Evolutionary conservation across 2,329 filamentous ascomycete genomes (phyloP), one percentile per base, ranked within the genome.

Genomic region (Xylaria sp.): DNA sequence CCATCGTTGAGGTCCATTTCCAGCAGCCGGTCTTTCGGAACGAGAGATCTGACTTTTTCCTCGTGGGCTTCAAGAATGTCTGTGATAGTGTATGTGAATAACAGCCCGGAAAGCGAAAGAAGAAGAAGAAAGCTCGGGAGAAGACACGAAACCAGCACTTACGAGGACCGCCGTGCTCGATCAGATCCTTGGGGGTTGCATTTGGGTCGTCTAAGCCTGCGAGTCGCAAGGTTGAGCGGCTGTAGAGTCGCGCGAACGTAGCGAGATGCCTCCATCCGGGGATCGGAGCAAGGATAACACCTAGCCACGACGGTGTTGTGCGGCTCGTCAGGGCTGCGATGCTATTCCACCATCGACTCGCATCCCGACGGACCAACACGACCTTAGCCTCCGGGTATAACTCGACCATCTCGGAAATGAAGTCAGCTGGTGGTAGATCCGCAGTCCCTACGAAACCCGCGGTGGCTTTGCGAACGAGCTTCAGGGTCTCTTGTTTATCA

Each of bases 1-100:
- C 75, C 75, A 10, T 76, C 65, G 4, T 73, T 68, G 28, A 78
- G 64, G 9, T 76, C 68, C 75, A 76, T 75, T 46, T 46, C 41
- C 41, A 46, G 18, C 1, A 46, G 18, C 18, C 13, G 41, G 15
- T 18, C 41, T 18, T 18, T 46, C 41, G 41, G 41, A 46, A 46
- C 41, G 15, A 46, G 41, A 18, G 41, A 18, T 46, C 41, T 18
- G 41, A 46, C 41, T 8, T 46, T 46, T 18, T 46, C 18, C 5
- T n/a, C 6, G 15, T 46, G 41, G 41, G 41, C 41, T 46, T 46
- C 15, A 18, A n/a, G 18, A n/a, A 46, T 46, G 41, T 46, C 41
- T 46, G 2, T 46, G 7, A 46, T 46, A 3, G 41, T 13, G 39
- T 44, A 44, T 18, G 15, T 46, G 13, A 18, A 18, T 4, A n/a